Evolutionary conservation across 164 flowering plant species (phyloP).

Genomic region (grape (Vitis vinifera)): DNA sequence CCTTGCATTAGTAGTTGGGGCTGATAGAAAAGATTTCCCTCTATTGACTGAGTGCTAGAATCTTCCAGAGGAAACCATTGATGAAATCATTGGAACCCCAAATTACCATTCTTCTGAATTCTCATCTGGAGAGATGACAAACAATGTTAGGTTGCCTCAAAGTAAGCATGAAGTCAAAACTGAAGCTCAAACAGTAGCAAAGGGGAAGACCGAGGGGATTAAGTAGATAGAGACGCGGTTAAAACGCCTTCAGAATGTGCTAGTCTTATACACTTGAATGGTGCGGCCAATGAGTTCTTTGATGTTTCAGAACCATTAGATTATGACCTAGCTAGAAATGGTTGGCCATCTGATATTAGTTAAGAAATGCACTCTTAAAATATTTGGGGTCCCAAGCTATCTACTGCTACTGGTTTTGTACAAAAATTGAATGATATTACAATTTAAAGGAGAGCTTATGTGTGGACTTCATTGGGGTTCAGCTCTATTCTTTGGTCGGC

Average conservation of each 20-base stretch:
- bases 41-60: too few species aligned
- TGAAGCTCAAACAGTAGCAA: constrained; percentile 24
- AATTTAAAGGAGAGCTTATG: constrained; percentile 38
- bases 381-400: constrained; percentile 14
- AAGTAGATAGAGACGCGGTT: constrained; percentile 15
- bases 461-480: constrained; percentile 52
- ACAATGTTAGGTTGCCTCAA: constrained; percentile 29
- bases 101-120: constrained; percentile 32
- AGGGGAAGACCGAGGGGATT: constrained; percentile 14
- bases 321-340: constrained; percentile 33
- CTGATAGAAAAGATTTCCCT: too few species aligned
- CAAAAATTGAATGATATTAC: constrained; percentile 45
- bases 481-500: constrained; percentile 51
- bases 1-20: too few species aligned
- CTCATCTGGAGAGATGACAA: constrained; percentile 40
- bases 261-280: constrained; percentile 39
- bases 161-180: constrained; percentile 29
- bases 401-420: constrained; percentile 38
- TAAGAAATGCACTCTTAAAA: constrained; percentile 28
- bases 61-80: too few species aligned
- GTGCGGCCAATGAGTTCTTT: constrained; percentile 53
- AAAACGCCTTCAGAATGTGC: constrained; percentile 20
- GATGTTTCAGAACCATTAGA: constrained; percentile 47
- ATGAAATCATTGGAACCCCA: too few species aligned
- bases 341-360: constrained; percentile 29